Conservation (phyloP, 495 filamentous ascomycete species). For the Friedmanniomyces simplex region DNA sequence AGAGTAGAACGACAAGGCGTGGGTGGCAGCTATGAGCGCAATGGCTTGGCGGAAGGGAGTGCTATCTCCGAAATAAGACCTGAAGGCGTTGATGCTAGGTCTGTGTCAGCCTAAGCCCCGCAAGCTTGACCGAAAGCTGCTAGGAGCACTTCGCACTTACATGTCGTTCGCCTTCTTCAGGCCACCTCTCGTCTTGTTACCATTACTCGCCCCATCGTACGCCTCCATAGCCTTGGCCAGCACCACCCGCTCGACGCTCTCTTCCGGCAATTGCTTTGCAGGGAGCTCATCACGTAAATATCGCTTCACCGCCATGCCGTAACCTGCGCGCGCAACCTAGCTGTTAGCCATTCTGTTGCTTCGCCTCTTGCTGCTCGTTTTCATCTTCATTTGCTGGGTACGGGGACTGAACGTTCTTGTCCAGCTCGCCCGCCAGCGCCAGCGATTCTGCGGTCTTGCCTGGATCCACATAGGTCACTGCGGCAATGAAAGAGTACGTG, state of each 20-base stretch:
- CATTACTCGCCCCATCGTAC: constrained; percentile 87
- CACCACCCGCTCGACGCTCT: constrained; percentile 53
- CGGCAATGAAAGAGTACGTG: background rate
- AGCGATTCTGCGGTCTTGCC: constrained; percentile 7
- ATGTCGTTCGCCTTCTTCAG: constrained; percentile 77
- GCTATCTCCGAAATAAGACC: constrained; percentile 49
- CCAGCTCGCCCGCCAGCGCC: background rate
- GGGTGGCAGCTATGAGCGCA: constrained; percentile 73
- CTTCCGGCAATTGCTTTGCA: constrained; percentile 37
- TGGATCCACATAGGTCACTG: constrained; percentile 14
- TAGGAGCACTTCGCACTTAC: constrained; percentile 37
- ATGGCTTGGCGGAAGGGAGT: constrained; percentile 45
- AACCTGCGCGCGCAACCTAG: constrained; percentile 6
- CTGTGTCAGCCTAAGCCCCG: background rate
- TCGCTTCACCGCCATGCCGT: constrained; percentile 48
- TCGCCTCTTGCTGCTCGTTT: background rate
- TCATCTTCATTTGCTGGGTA: background rate
- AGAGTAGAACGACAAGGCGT: constrained; percentile 77
- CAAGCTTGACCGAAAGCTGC: too few species aligned
- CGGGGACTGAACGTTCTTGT: constrained; percentile 2
- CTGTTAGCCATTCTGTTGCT: background rate
- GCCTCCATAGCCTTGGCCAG: constrained; percentile 56
- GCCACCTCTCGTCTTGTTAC: constrained; percentile 70
- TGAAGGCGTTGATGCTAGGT: constrained; percentile 59
- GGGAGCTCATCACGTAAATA: constrained; percentile 44